Evolutionary conservation across 2,329 filamentous ascomycete species (phyloP).

Genomic region (Microdochium paspali): DNA sequence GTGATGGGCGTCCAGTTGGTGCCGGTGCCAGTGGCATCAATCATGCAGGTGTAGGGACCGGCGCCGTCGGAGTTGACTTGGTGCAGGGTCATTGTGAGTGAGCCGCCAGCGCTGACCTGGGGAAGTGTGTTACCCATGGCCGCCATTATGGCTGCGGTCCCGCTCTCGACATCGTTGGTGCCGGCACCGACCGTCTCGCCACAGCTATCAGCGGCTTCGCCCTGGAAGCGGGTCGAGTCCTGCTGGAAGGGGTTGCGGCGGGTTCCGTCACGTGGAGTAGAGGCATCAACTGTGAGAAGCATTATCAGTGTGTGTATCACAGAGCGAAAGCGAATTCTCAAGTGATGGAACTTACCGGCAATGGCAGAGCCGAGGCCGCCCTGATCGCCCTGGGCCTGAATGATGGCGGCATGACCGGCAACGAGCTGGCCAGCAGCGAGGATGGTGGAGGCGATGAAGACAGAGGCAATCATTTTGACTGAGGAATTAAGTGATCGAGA

Average conservation of each 20-base stretch:
- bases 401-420: slow-evolving; percentile 52
- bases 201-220: slow-evolving; percentile 38
- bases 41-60: slow-evolving; percentile 56
- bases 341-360: slow-evolving; percentile 18
- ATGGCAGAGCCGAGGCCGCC: slow-evolving; percentile 37
- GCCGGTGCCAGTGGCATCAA: slow-evolving; percentile 51
- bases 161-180: slow-evolving; percentile 45
- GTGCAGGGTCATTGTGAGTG: slow-evolving; percentile 53
- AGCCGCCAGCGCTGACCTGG: slow-evolving; percentile 47
- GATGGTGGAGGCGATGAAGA: slow-evolving; percentile 31
- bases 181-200: slow-evolving; percentile 50
- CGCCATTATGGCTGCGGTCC: slow-evolving; percentile 47
- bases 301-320: slow-evolving; percentile 4
- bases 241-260: slow-evolving; percentile 52
- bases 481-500: neutral
- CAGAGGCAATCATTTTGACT: slow-evolving; percentile 13
- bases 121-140: slow-evolving; percentile 47
- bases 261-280: slow-evolving; percentile 53
- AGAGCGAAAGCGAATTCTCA: neutral
- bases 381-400: slow-evolving; percentile 44
- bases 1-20: slow-evolving; percentile 40
- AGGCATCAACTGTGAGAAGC: slow-evolving; percentile 26
- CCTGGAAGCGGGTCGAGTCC: slow-evolving; percentile 53
- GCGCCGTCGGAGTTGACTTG: slow-evolving; percentile 60
- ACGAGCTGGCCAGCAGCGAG: slow-evolving; percentile 45